Percentiles rank a stretch among this genome's conserved stretches.
phyloP scores from a whole-genome alignment of 768 basidiomycete species.

The Leccinum boreale region DNA sequence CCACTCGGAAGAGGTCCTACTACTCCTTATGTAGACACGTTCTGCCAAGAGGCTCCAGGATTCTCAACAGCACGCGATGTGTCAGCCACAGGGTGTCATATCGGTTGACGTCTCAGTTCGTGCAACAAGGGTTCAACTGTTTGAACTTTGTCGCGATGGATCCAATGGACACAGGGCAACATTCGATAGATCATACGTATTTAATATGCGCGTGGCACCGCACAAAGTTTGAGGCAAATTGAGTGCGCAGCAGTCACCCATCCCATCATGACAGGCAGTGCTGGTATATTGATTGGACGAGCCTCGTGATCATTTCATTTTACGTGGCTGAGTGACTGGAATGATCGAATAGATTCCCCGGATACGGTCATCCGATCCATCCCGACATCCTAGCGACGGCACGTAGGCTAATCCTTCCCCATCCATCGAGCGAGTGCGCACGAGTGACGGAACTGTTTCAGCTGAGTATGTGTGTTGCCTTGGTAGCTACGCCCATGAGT shows the following conservation, averaged over 20 bases:
- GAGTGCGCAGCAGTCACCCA: neutral
- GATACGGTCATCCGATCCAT: neutral
- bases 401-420: neutral
- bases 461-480: neutral
- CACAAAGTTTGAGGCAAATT: neutral
- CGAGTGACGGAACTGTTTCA: neutral
- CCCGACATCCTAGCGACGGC: neutral
- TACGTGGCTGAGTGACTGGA: neutral
- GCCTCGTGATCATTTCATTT: neutral
- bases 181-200: constrained; percentile 3
- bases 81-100: constrained; percentile 8
- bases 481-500: neutral
- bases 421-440: neutral
- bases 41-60: neutral
- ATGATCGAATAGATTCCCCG: neutral
- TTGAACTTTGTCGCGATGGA: constrained; percentile 4
- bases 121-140: neutral
- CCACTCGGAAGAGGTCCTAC: neutral
- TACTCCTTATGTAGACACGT: neutral
- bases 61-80: neutral
- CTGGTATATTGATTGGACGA: neutral
- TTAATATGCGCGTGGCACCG: neutral
- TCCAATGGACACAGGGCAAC: neutral
- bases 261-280: constrained; percentile 3
- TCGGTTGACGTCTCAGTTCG: constrained; percentile 1